phyloP scores from a whole-genome alignment of 306 rosid genomes.

The Abrus pulchellus region DNA sequence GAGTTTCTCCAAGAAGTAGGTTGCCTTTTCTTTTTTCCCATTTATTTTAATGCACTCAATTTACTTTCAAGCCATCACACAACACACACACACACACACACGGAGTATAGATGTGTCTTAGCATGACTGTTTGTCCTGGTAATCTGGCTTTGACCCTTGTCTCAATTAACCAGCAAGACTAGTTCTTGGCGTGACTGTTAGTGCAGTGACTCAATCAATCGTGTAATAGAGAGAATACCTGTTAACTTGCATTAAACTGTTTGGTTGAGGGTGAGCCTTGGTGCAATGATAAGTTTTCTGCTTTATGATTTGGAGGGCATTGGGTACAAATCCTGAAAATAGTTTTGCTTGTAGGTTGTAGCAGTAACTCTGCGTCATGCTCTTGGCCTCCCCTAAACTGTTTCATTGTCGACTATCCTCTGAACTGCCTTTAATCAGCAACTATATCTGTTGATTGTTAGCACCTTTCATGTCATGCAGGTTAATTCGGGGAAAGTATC shows the following conservation, averaged over 20 bases:
- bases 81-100: not conserved
- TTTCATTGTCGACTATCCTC: not conserved
- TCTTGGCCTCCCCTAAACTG: not conserved
- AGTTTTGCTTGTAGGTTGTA: too few relatives aligned
- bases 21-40: constrained; percentile 7
- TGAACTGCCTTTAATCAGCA: constrained; percentile 15
- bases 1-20: constrained; percentile 91
- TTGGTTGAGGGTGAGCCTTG: too few relatives aligned
- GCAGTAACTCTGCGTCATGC: too few relatives aligned
- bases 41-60: constrained; percentile 1
- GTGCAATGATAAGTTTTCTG: too few relatives aligned
- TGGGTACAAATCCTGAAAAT: too few relatives aligned
- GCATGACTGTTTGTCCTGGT: not conserved
- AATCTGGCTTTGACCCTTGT: constrained; percentile 27
- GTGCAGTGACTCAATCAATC: constrained; percentile 6
- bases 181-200: not conserved
- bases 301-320: too few relatives aligned
- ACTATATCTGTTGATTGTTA: constrained; percentile 39
- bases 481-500: constrained; percentile 82
- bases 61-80: constrained; percentile 10
- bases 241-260: not conserved
- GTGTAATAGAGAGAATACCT: constrained; percentile 14
- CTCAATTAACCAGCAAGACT: not conserved
- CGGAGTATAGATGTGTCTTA: not conserved
- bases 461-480: constrained; percentile 57